phyloP scores from a whole-genome alignment of 352 stramenopile genomes.

The Phytophthora capsici region DNA sequence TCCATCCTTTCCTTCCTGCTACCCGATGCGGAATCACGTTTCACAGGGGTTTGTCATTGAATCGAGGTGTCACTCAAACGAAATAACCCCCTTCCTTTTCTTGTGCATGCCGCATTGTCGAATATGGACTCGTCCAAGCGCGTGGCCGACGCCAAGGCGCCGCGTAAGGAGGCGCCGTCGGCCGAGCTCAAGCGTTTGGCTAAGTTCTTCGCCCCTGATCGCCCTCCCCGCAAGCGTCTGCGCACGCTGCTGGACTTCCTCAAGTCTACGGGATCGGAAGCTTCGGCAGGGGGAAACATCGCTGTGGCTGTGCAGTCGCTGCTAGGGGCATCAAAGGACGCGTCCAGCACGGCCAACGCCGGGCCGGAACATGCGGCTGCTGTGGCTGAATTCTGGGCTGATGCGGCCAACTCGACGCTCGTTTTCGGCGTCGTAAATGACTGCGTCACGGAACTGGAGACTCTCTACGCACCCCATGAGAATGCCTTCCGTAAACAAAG shows the following conservation, averaged over 20 bases:
- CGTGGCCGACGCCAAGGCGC: conserved; percentile 43
- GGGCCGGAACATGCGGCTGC: conserved; percentile 53
- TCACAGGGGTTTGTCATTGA: too few relatives aligned
- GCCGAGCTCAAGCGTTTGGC: conserved; percentile 80
- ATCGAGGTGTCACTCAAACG: too few relatives aligned
- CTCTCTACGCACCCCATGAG: conserved; percentile 82
- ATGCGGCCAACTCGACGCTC: conserved; percentile 67
- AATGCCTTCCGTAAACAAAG: conserved; percentile 82
- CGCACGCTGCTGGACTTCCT: conserved; percentile 87
- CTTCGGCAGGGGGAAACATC: conserved; percentile 57
- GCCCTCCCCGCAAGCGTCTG: conserved; percentile 83
- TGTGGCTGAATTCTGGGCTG: conserved; percentile 80
- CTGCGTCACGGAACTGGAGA: conserved; percentile 85
- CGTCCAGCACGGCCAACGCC: conserved; percentile 19
- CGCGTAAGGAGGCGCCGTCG: conserved; percentile 41
- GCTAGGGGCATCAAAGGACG: conserved; percentile 61
- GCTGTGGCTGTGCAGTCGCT: conserved; percentile 75
- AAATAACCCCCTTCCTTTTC: not conserved
- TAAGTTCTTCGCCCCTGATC: conserved; percentile 88
- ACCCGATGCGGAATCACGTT: too few relatives aligned
- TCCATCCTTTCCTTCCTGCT: too few relatives aligned
- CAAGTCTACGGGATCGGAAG: conserved; percentile 53
- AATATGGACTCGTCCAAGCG: conserved; percentile 54
- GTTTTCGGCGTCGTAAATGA: conserved; percentile 84
- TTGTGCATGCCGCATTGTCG: not conserved